phyloP scores from a whole-genome alignment of 352 stramenopile species.

The Bremia lactucae region DNA sequence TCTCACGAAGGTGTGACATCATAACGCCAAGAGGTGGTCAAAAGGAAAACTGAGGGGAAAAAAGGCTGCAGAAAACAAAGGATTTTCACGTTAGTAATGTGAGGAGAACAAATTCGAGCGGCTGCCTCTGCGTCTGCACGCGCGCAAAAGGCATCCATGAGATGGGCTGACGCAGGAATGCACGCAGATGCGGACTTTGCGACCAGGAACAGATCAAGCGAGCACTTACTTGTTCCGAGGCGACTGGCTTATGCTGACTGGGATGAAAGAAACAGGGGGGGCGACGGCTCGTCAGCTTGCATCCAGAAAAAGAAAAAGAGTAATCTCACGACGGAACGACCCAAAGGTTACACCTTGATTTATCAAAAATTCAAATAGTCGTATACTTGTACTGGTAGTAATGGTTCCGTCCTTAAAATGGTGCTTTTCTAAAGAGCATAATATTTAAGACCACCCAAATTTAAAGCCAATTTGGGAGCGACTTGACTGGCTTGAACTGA shows the following conservation, averaged over 20 bases:
- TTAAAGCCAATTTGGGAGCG: neutral
- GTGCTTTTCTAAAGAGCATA: no score
- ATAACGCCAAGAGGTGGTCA: slow-evolving; percentile 8
- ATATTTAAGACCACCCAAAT: no score
- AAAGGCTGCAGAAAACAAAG: slow-evolving; percentile 6
- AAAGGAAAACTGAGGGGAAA: slow-evolving; percentile 7
- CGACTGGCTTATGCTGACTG: slow-evolving; percentile 23
- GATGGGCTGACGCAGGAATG: slow-evolving; percentile 5
- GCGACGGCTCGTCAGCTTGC: slow-evolving; percentile 20
- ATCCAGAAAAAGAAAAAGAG: slow-evolving; percentile 3
- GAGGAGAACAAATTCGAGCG: neutral
- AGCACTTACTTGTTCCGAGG: slow-evolving; percentile 20
- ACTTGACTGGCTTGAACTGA: slow-evolving; percentile 1
- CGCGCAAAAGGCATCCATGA: neutral
- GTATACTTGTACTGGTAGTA: no score
- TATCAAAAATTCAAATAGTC: no score
- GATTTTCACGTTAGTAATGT: slow-evolving; percentile 6
- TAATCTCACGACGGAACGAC: slow-evolving; percentile 2
- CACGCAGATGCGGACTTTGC: slow-evolving; percentile 4
- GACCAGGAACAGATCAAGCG: no score
- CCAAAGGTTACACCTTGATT: neutral
- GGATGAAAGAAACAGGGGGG: slow-evolving; percentile 30
- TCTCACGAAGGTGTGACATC: slow-evolving; percentile 62
- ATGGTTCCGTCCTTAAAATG: no score
- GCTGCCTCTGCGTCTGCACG: slow-evolving; percentile 2